These are phyloP conservation scores for Pleurotus eryngii DNA, from an alignment of 768 basidiomycete species.

Conservation along the genomic window DNA sequence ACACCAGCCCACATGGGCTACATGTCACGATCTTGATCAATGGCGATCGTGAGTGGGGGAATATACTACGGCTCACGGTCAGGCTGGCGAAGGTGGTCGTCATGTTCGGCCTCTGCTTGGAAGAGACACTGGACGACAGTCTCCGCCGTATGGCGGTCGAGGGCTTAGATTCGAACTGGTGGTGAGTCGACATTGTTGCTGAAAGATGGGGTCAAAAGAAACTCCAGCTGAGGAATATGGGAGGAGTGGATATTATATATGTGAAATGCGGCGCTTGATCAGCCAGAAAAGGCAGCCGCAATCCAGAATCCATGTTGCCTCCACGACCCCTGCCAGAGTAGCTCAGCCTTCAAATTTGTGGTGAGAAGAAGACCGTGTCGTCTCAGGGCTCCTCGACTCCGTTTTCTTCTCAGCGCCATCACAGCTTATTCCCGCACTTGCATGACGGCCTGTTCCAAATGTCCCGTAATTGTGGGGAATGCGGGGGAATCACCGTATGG, in stretches of 20 bases:
- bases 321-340: background rate
- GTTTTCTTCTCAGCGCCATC: slow-evolving; percentile 4
- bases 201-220: slow-evolving; percentile 9
- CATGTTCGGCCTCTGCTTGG: slow-evolving; percentile 50
- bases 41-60: slow-evolving; percentile 16
- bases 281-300: slow-evolving; percentile 10
- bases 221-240: slow-evolving; percentile 10
- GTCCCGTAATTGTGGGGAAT: slow-evolving; percentile 46
- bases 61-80: slow-evolving; percentile 44
- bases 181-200: slow-evolving; percentile 49
- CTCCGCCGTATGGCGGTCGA: slow-evolving; percentile 63
- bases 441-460: slow-evolving; percentile 17
- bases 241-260: slow-evolving; percentile 28
- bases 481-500: slow-evolving; percentile 49
- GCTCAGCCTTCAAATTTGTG: background rate
- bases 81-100: slow-evolving; percentile 55
- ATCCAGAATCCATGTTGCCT: background rate
- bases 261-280: slow-evolving; percentile 7
- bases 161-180: slow-evolving; percentile 60
- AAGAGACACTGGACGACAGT: slow-evolving; percentile 54
- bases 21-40: slow-evolving; percentile 13
- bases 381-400: background rate
- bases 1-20: slow-evolving; percentile 91
- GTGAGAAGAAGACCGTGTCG: background rate
- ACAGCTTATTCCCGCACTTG: slow-evolving; percentile 7